phyloP scores from a whole-genome alignment of 805 yeast genomes.

The Starmerella vaccinii region DNA sequence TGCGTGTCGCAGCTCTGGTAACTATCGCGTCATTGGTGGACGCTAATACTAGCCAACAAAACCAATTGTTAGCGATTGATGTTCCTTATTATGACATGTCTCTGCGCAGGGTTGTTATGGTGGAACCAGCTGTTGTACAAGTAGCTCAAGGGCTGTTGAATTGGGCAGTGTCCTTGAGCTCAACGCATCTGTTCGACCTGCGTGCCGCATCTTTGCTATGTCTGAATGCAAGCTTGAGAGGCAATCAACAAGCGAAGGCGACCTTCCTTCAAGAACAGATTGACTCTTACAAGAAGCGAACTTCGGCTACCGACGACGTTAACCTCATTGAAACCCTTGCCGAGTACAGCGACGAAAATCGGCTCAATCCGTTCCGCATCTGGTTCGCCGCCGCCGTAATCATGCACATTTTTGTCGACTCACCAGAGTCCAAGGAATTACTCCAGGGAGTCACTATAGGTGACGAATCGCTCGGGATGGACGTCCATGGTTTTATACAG shows the following conservation, averaged over 20 bases:
- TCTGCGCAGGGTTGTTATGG: slow-evolving; percentile 33
- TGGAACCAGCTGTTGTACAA: slow-evolving; percentile 41
- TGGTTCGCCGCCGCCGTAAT: slow-evolving; percentile 75
- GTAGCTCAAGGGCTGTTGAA: slow-evolving; percentile 64
- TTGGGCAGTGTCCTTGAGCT: slow-evolving; percentile 71
- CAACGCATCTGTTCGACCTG: slow-evolving; percentile 75
- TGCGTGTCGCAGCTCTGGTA: slow-evolving; percentile 58
- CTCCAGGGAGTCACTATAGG: slow-evolving; percentile 45
- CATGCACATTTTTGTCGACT: slow-evolving; percentile 45
- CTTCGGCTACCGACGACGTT: slow-evolving; percentile 29
- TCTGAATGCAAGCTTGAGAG: slow-evolving; percentile 56
- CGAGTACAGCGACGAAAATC: slow-evolving; percentile 62
- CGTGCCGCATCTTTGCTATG: slow-evolving; percentile 62
- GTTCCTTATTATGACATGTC: slow-evolving; percentile 86
- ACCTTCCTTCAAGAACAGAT: slow-evolving; percentile 62
- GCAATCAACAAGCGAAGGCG: slow-evolving; percentile 50
- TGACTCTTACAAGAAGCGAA: slow-evolving; percentile 30
- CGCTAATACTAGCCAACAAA: slow-evolving; percentile 57
- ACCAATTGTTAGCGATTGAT: slow-evolving; percentile 65
- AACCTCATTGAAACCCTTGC: slow-evolving; percentile 63
- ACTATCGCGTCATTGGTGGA: slow-evolving; percentile 70
- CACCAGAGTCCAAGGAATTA: slow-evolving; percentile 23
- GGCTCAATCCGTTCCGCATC: slow-evolving; percentile 71
- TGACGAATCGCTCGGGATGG: slow-evolving; percentile 44
- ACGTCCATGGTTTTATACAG: slow-evolving; percentile 57